Percentiles rank a stretch among this genome's conserved stretches.
Evolutionary conservation across 2,329 filamentous ascomycete genomes (phyloP).

Genomic region (Fusarium sp.): DNA sequence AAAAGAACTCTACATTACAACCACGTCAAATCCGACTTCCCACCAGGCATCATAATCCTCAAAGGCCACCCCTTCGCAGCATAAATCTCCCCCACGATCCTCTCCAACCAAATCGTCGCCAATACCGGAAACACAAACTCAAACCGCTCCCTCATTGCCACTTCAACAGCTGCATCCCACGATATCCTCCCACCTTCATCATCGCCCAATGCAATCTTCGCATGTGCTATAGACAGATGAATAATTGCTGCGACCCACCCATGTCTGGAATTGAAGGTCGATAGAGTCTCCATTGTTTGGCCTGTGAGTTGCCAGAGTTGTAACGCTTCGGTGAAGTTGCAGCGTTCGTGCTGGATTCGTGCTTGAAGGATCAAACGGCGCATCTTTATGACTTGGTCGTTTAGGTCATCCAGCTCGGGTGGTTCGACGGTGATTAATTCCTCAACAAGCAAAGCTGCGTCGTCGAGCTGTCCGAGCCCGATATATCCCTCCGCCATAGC

Average conservation of each 20-base stretch:
- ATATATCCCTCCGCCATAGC: conserved; percentile 43
- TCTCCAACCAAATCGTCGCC: conserved; percentile 46
- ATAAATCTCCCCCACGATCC: conserved; percentile 44
- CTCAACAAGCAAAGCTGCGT: conserved; percentile 23
- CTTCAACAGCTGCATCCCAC: conserved; percentile 43
- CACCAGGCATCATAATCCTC: conserved; percentile 49
- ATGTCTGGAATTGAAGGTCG: conserved; percentile 38
- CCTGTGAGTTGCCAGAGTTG: conserved; percentile 37
- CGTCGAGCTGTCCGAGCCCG: conserved; percentile 30
- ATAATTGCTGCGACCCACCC: conserved; percentile 45
- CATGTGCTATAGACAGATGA: conserved; percentile 47
- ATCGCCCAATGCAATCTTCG: conserved; percentile 39
- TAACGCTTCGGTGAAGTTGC: conserved; percentile 28
- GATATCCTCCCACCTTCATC: conserved; percentile 18
- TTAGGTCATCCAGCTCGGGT: conserved; percentile 44
- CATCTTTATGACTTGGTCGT: conserved; percentile 49
- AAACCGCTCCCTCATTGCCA: conserved; percentile 43
- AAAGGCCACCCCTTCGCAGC: conserved; percentile 46
- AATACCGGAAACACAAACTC: conserved; percentile 49
- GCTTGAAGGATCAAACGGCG: conserved; percentile 45
- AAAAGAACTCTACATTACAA: not conserved
- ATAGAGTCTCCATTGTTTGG: conserved; percentile 34
- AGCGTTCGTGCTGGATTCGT: conserved; percentile 37
- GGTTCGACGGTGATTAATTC: conserved; percentile 36
- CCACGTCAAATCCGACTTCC: conserved; percentile 44